These are phyloP conservation scores for Globisporangium cederbergense DNA, from an alignment of 352 stramenopile species.

Conservation along the genomic window DNA sequence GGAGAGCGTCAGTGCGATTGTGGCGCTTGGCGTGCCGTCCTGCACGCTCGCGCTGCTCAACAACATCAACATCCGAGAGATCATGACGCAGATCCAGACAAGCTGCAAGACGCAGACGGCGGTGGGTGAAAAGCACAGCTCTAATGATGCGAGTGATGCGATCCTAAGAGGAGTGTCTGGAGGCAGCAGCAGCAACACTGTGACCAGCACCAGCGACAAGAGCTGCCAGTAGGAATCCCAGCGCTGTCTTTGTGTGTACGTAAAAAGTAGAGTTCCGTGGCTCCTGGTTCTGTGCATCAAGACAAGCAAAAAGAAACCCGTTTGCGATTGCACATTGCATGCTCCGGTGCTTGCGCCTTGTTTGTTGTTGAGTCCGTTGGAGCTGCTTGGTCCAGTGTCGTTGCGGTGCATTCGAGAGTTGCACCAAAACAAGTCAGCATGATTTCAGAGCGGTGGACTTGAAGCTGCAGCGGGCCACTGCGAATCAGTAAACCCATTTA, in stretches of 20 bases:
- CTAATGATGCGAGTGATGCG: background rate
- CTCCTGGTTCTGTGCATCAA: background rate
- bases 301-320: background rate
- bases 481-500: too few species aligned
- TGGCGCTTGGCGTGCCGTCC: constrained; percentile 15
- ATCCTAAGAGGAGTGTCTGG: background rate
- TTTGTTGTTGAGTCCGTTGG: too few species aligned
- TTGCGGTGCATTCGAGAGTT: background rate
- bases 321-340: background rate
- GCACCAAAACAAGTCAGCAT: background rate
- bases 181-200: background rate
- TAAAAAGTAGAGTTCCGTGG: background rate
- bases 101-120: background rate
- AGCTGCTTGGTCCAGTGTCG: background rate
- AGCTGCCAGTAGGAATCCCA: background rate
- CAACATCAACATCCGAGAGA: constrained; percentile 19
- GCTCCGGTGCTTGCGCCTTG: background rate
- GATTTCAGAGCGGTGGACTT: too few species aligned
- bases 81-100: constrained; percentile 9
- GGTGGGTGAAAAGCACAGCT: background rate
- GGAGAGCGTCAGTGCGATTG: constrained; percentile 3
- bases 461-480: too few species aligned
- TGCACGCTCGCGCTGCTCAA: constrained; percentile 28
- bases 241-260: background rate
- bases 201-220: background rate